Evolutionary conservation across 2,329 filamentous ascomycete genomes (phyloP), one percentile per base, ranked within the genome.

Genomic region (Sarocladium kiliense): DNA sequence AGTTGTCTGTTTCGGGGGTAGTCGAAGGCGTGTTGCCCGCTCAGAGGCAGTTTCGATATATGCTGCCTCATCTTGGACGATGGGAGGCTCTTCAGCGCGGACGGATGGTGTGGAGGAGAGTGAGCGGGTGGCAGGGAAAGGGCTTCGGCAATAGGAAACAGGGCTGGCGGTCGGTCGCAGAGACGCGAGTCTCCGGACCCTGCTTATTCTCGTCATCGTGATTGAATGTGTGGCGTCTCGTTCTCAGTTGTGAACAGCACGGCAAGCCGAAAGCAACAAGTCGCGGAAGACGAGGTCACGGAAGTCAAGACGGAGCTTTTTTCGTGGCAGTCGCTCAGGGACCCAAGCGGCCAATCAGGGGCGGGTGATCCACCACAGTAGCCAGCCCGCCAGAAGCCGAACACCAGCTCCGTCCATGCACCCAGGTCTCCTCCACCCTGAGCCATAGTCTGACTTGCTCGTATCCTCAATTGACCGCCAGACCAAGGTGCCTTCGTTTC

Each of bases 121-220:
- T 55, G 64, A 57, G 56, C 63, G 61, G 54, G 61, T 58, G 57
- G 59, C 60, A 58, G 60, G 53, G 45, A 69, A 68, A 41, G 66
- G 53, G 21, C 63, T 45, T 55, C 68, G 62, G 50, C 62, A 57
- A 32, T 65, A 54, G 45, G 54, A 54, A 53, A 63, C 60, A 37
- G 60, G 60, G 21, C 61, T 61, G 54, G 61, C 57, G 32, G 58
- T 55, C 21, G 64, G 58, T 55, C 61, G 64, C 54, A 71, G 61
- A 58, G 62, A 65, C 59, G 63, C 62, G 3, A 74, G 64, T 36
- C 67, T 65, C 63, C 66, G 64, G 59, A 69, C 60, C 59, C 69
- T 65, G 56, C 71, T 63, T 72, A 76, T 68, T 66, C 74, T 72
- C 57, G 74, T 65, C 73, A 78, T 77, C 60, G 58, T 67, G 58